Evolutionary conservation across 1,284 basidiomycete species (phyloP).

Genomic region (Sporisorium scitamineum): DNA sequence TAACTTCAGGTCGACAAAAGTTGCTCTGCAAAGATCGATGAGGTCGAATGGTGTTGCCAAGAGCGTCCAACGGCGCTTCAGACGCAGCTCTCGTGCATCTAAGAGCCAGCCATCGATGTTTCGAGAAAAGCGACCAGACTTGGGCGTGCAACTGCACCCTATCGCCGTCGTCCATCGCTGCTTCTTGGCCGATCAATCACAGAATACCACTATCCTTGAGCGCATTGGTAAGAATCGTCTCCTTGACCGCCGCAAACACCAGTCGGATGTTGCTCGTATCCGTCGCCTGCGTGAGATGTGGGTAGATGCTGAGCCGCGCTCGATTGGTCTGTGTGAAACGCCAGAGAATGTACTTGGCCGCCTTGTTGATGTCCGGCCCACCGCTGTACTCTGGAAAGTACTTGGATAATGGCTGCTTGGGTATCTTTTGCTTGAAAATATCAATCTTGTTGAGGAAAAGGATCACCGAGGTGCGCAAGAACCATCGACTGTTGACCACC

Average conservation of each 20-base stretch:
- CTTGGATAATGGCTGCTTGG: conserved; percentile 79
- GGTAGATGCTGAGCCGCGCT: conserved; percentile 64
- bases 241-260: conserved; percentile 96
- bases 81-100: too few relatives aligned
- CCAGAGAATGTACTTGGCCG: conserved; percentile 97
- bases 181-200: conserved; percentile 6
- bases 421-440: conserved; percentile 91
- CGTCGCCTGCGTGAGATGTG: conserved; percentile 74
- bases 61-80: background rate
- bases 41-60: too few relatives aligned
- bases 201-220: conserved; percentile 58
- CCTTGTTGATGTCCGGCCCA: conserved; percentile 94
- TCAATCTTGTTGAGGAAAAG: conserved; percentile 88
- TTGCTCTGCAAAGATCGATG: too few relatives aligned
- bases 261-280: conserved; percentile 80
- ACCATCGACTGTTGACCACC: conserved; percentile 91
- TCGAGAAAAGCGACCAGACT: background rate
- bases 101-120: background rate
- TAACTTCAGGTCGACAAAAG: background rate
- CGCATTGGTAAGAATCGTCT: conserved; percentile 71
- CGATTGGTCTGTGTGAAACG: conserved; percentile 95
- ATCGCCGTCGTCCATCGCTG: background rate
- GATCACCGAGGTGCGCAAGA: conserved; percentile 90
- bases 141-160: background rate
- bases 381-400: conserved; percentile 94